Base-by-base conservation (phyloP, 768 basidiomycete species). In the Pulveroboletus ravenelii region DNA sequence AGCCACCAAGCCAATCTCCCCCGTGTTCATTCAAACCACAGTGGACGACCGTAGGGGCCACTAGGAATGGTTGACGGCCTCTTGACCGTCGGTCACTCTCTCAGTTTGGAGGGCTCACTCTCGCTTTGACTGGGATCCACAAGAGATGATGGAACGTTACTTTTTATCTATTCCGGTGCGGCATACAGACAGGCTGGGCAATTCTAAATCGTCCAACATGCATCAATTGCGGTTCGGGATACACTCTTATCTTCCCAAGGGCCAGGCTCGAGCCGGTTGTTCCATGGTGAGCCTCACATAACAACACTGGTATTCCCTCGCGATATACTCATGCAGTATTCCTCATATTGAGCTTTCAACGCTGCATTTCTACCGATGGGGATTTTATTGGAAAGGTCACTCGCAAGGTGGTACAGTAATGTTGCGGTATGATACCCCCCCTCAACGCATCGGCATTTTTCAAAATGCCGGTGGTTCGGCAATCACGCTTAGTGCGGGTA, bases 1-100 rank as follows among this genome's bases (percentile, higher is more conserved):
- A 27, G 25, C 50, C 36, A 48, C 49, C 17, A 39, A 48, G 25
- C 48, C 50, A 57, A 53, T 51, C 48, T 32, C 31, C 31, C 10
- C 31, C 31, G 31, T 13, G 30, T 32, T 32, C 31, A 32, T 32
- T 32, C 25, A 27, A 27, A 27, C 20, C 20, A 23, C 20, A 23
- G 20, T 4, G 4, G 20, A 23, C 20, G 20, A 23, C 20, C 20
- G 20, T 23, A 23, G 20, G 20, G 4, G 20, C 20, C 20, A 23
- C 20, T 4, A 23, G 20, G 20, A 23, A 23, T 23, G 20, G 20
- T 23, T 23, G 20, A 4, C 20, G 20, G 20, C n/a, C n/a, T n/a
- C n/a, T n/a, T n/a, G n/a, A n/a, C n/a, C n/a, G n/a, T 23, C 20
- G 20, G 20, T 4, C 20, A 4, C 20, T 23, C 20, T 23, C 4